These are phyloP conservation scores for Micractinium sp. DNA, from an alignment of 139 green algal genomes.

Conservation along the genomic window DNA sequence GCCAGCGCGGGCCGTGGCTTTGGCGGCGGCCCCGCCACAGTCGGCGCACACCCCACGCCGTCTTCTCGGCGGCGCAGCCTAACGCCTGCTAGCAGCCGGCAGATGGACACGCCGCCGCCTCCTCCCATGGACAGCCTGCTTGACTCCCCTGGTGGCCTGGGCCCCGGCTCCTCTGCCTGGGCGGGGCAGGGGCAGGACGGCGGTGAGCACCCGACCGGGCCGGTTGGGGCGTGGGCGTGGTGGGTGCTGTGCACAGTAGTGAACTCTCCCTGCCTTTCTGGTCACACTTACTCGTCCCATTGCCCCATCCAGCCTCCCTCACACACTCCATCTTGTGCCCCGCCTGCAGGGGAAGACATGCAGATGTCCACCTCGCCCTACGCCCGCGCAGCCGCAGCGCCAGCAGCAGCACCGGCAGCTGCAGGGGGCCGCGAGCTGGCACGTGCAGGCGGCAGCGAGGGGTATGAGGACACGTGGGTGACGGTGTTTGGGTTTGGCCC, in stretches of 20 bases:
- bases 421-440: conserved; percentile 9
- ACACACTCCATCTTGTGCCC: not conserved
- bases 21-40: not conserved
- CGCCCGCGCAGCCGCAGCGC: not conserved
- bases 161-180: not conserved
- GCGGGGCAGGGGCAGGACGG: not conserved
- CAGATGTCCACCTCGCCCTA: conserved; percentile 27
- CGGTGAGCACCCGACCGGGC: not conserved
- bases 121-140: conserved; percentile 47
- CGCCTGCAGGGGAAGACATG: conserved; percentile 32
- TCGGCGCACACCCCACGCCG: conserved; percentile 25
- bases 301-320: not conserved
- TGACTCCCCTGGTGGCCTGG: conserved; percentile 30
- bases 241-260: not conserved
- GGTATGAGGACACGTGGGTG: conserved; percentile 48
- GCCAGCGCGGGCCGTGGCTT: conserved; percentile 3
- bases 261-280: not conserved
- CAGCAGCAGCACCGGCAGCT: not conserved
- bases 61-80: conserved; percentile 51
- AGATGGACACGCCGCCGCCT: conserved; percentile 43
- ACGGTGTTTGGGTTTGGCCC: conserved; percentile 64
- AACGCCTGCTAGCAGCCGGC: conserved; percentile 53
- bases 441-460: not conserved
- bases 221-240: not conserved
- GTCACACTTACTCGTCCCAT: not conserved